Evolutionary conservation across 805 yeast species (phyloP).

Genomic region (Cyberlindnera misumaiensis): DNA sequence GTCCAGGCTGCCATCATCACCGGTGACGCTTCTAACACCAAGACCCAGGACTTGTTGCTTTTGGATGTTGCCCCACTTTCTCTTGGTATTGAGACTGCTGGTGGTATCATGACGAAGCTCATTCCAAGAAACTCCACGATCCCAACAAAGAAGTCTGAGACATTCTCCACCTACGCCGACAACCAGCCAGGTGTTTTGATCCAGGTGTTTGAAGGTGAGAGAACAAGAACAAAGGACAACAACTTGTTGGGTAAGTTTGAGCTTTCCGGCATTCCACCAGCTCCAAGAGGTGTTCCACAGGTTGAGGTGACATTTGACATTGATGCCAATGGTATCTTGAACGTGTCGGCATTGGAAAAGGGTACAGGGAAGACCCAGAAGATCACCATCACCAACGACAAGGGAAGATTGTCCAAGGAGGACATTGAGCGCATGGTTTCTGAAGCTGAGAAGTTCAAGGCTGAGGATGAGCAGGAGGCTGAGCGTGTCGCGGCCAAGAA

Average conservation of each 20-base stretch:
- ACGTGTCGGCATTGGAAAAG: slow-evolving; percentile 95
- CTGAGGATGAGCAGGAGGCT: slow-evolving; percentile 93
- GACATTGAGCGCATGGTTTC: slow-evolving; percentile 97
- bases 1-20: slow-evolving; percentile 97
- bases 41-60: slow-evolving; percentile 94
- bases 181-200: slow-evolving; percentile 99
- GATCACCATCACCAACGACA: slow-evolving; percentile 97
- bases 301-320: slow-evolving; percentile 95
- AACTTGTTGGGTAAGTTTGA: slow-evolving; percentile 96
- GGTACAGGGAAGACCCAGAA: slow-evolving; percentile 97
- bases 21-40: slow-evolving; percentile 87
- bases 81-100: slow-evolving; percentile 98
- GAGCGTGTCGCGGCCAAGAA: slow-evolving; percentile 90
- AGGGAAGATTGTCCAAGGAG: slow-evolving; percentile 97
- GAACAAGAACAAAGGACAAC: slow-evolving; percentile 95
- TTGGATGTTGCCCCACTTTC: slow-evolving; percentile 99
- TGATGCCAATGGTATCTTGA: slow-evolving; percentile 96
- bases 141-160: slow-evolving; percentile 97
- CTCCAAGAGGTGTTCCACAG: slow-evolving; percentile 99
- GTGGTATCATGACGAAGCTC: slow-evolving; percentile 99
- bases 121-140: slow-evolving; percentile 98
- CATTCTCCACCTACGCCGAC: slow-evolving; percentile 96
- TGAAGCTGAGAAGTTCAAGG: slow-evolving; percentile 97
- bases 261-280: slow-evolving; percentile 95
- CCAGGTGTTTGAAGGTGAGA: slow-evolving; percentile 98